Evolutionary conservation across 1,284 basidiomycete species (phyloP), one percentile per base, ranked within the genome.

Genomic region (Xerocomus amazonicus): DNA sequence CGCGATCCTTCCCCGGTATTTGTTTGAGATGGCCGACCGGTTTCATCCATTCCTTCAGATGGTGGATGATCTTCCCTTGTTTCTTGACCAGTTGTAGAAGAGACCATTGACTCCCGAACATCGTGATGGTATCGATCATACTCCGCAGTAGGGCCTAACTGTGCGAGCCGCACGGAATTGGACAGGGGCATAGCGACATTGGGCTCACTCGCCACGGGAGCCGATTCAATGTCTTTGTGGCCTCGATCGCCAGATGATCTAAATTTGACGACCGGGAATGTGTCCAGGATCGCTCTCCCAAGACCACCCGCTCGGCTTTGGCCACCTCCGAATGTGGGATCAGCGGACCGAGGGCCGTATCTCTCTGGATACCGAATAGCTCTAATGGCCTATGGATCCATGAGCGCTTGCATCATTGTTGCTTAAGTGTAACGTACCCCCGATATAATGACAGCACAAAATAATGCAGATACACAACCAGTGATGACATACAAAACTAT

Each of bases 191-290:
- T 19, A 47, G 46, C 33, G 12, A 36, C 34, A 34, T 41, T 35
- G 5, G 42, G 43, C 3, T 42, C 47, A 2, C 19, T 27, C 12
- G 40, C 42, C 40, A 50, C 39, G 14, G 45, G 51, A 0, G 41
- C 31, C 16, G 56, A 53, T 54, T 72, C 75, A 32, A 70, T 43
- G 53, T 73, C 74, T 51, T 72, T 72, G 33, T 55, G 45, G 27
- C 45, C 51, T 5, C 42, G 55, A 41, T 55, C 50, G 36, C 49
- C 49, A 23, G 59, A 51, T 16, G 56, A 57, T 45, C 81, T 82
- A 63, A 94, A 97, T 68, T 93, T 92, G 69, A 95, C 85, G 51
- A 96, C 73, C 2, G 93, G 93, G 73, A 97, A 97, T 1, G 93
- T 96, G 61, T 97, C 93, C 47, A 97, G 74, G 48, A 97, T 92